These are phyloP conservation scores for Physcia stellaris DNA, from an alignment of 495 filamentous ascomycete species.

Conservation along the genomic window DNA sequence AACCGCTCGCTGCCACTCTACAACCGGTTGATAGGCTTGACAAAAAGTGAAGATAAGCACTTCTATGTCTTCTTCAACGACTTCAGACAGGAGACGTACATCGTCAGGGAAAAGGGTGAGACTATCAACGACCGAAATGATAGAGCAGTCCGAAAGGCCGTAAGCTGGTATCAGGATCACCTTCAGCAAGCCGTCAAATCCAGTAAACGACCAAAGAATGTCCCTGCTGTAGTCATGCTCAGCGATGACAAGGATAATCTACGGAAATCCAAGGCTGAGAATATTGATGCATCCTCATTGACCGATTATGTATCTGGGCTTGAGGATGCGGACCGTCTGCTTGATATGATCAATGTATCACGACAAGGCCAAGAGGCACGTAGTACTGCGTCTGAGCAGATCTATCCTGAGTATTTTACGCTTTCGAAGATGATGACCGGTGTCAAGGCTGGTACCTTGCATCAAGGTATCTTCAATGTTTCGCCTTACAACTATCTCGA, in stretches of 20 bases:
- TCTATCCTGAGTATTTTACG: constrained; percentile 76
- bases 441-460: constrained; percentile 67
- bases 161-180: constrained; percentile 81
- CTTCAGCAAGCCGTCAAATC: constrained; percentile 43
- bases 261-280: constrained; percentile 64
- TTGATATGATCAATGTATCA: constrained; percentile 88
- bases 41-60: constrained; percentile 86
- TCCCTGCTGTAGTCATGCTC: constrained; percentile 79
- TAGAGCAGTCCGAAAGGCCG: constrained; percentile 72
- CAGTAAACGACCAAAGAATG: constrained; percentile 39
- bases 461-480: constrained; percentile 90
- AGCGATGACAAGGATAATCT: constrained; percentile 86
- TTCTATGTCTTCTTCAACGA: constrained; percentile 99
- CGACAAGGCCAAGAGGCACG: constrained; percentile 50
- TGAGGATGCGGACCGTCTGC: constrained; percentile 65
- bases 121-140: constrained; percentile 96
- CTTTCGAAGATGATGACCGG: constrained; percentile 95
- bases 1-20: constrained; percentile 91
- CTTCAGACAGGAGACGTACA: constrained; percentile 83
- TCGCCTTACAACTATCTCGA: constrained; percentile 97
- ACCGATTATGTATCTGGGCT: constrained; percentile 69
- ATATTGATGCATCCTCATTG: constrained; percentile 51
- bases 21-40: constrained; percentile 77
- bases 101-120: constrained; percentile 60
- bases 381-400: constrained; percentile 48